Evolutionary conservation across 768 basidiomycete genomes (phyloP).

Genomic region (Macrolepiota albuminosa): DNA sequence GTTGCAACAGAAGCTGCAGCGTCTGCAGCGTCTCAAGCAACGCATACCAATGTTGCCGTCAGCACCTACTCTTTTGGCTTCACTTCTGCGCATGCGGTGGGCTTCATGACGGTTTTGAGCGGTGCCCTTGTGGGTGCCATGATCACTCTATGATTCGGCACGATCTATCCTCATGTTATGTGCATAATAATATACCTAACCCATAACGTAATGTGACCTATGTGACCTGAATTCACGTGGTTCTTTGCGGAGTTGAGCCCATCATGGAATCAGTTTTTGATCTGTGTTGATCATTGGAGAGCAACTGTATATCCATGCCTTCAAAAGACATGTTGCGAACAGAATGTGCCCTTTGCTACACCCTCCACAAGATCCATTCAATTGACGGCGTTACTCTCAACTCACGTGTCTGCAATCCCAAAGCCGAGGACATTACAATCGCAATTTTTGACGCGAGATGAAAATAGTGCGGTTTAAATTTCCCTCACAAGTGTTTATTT

Average conservation of each 20-base stretch:
- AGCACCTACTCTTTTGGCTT: constrained; percentile 20
- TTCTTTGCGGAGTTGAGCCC: not conserved
- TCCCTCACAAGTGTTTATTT: not conserved
- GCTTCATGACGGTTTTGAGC: constrained; percentile 31
- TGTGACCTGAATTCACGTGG: not conserved
- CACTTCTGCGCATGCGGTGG: constrained; percentile 26
- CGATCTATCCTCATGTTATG: not conserved
- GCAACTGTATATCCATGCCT: not conserved
- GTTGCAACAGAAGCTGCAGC: constrained; percentile 36
- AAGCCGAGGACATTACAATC: not conserved
- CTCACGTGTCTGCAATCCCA: constrained; percentile 1
- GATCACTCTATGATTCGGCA: constrained; percentile 26
- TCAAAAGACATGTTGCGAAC: not conserved
- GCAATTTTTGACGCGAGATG: constrained; percentile 1
- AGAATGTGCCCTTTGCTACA: constrained; percentile 8
- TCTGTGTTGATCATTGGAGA: not conserved
- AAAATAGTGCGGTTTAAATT: constrained; percentile 6
- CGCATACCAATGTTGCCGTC: constrained; percentile 20
- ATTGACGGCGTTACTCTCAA: constrained; percentile 13
- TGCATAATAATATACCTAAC: not conserved
- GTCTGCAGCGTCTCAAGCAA: constrained; percentile 17
- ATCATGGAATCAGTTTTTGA: not conserved
- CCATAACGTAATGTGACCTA: not conserved
- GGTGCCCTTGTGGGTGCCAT: constrained; percentile 37
- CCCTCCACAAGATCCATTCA: not conserved